A percentile compares a stretch with the other conserved stretches of the same genome.
These are phyloP conservation scores for Syncephalis fuscata DNA, from an alignment of 371 early-diverging fungal genomes.

Conservation along the genomic window DNA sequence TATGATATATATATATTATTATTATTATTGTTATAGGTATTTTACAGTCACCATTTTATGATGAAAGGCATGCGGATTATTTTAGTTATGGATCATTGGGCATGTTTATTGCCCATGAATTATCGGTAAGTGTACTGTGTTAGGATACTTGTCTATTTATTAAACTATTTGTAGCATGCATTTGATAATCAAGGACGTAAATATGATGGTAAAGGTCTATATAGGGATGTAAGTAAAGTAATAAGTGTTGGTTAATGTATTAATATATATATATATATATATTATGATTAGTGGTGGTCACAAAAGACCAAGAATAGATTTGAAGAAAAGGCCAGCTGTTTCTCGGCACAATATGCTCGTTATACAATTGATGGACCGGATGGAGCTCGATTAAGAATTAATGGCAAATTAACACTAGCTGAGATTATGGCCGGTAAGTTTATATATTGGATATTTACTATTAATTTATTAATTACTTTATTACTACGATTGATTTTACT, in stretches of 20 bases:
- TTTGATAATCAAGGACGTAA: conserved; percentile 34
- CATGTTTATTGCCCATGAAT: conserved; percentile 36
- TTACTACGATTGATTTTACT: too few species aligned
- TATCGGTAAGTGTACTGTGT: conserved; percentile 18
- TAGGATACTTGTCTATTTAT: background rate
- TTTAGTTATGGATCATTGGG: conserved; percentile 42
- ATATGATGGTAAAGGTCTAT: conserved; percentile 23
- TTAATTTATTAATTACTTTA: too few species aligned
- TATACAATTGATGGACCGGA: conserved; percentile 23
- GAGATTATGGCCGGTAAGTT: conserved; percentile 36
- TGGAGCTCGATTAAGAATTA: conserved; percentile 20
- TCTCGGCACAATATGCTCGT: conserved; percentile 34
- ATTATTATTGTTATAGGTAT: conserved; percentile 13
- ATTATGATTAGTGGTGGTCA: conserved; percentile 40
- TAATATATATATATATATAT: background rate
- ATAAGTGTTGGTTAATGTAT: background rate
- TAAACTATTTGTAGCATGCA: conserved; percentile 19
- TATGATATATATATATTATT: background rate
- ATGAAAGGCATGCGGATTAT: conserved; percentile 21
- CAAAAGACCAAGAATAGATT: conserved; percentile 24
- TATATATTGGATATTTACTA: background rate
- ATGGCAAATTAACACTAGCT: conserved; percentile 40
- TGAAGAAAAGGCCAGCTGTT: conserved; percentile 30
- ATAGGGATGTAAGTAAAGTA: conserved; percentile 10
- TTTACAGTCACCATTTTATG: conserved; percentile 28